Conservation (phyloP, 1,139 yeast species). For the Zygosaccharomyces pseudobailii region DNA sequence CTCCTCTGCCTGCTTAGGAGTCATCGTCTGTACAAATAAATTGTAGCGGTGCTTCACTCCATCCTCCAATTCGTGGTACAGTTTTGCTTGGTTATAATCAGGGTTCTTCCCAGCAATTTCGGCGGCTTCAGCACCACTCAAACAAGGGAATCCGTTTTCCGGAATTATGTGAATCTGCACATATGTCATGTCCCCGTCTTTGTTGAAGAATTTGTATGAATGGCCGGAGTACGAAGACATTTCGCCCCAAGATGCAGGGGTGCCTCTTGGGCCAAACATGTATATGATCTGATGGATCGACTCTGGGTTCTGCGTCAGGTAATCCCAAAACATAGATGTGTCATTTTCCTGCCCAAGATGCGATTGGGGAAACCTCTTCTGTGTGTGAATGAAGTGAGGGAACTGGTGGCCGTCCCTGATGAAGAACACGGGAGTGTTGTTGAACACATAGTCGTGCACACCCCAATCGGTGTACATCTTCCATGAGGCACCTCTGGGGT, state of each 20-base stretch:
- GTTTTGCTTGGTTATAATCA: conserved; percentile 55
- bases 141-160: conserved; percentile 59
- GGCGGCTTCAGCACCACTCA: conserved; percentile 53
- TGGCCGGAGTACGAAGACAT: conserved; percentile 79
- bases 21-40: conserved; percentile 66
- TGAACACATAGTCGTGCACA: conserved; percentile 80
- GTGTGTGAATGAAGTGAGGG: conserved; percentile 85
- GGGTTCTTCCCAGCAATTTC: conserved; percentile 56
- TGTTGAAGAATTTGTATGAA: conserved; percentile 65
- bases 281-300: conserved; percentile 59
- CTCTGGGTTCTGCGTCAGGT: conserved; percentile 58
- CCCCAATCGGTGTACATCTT: conserved; percentile 88
- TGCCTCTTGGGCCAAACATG: conserved; percentile 68
- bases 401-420: conserved; percentile 83
- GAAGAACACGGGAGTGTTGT: conserved; percentile 86
- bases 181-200: conserved; percentile 58
- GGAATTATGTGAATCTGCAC: conserved; percentile 62
- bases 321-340: conserved; percentile 65
- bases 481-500: conserved; percentile 83
- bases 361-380: conserved; percentile 60
- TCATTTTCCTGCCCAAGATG: conserved; percentile 43
- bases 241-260: conserved; percentile 58
- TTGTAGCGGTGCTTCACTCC: conserved; percentile 65
- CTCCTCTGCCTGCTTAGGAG: conserved; percentile 62
- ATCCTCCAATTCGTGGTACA: conserved; percentile 52